Conservation (phyloP, 129 eudicot species). For the Cynara cardunculus region DNA sequence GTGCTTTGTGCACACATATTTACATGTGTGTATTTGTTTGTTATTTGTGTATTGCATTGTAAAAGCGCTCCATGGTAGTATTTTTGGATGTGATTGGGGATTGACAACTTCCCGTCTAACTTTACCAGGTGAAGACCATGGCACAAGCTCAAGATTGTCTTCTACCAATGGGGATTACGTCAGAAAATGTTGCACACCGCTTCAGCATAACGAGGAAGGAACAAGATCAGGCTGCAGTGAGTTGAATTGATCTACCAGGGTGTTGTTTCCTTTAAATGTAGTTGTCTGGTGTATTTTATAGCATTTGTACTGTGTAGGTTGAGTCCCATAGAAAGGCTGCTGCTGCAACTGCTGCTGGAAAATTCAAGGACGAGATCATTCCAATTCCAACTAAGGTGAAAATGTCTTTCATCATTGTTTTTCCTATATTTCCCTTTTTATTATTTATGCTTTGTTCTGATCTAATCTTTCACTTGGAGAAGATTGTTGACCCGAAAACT, state of each 20-base stretch:
- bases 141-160: slow-evolving; percentile 93
- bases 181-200: slow-evolving; percentile 91
- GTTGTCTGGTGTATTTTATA: not conserved
- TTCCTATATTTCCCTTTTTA: not conserved
- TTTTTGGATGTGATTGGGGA: not conserved
- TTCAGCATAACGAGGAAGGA: slow-evolving; percentile 86
- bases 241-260: slow-evolving; percentile 23
- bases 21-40: not conserved
- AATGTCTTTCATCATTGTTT: not conserved
- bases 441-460: not conserved
- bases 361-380: slow-evolving; percentile 83
- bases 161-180: slow-evolving; percentile 97
- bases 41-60: not conserved
- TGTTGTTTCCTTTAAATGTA: not conserved
- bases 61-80: not conserved
- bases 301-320: slow-evolving; percentile 39
- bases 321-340: slow-evolving; percentile 97
- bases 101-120: slow-evolving; percentile 1
- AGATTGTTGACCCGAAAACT: slow-evolving; percentile 94
- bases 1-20: not conserved
- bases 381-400: slow-evolving; percentile 82
- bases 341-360: slow-evolving; percentile 94
- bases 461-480: not conserved
- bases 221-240: slow-evolving; percentile 98
- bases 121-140: slow-evolving; percentile 65